Evolutionary conservation across 2,329 filamentous ascomycete species (phyloP), one percentile per base, ranked within the genome.

Genomic region (Cercospora sp.): DNA sequence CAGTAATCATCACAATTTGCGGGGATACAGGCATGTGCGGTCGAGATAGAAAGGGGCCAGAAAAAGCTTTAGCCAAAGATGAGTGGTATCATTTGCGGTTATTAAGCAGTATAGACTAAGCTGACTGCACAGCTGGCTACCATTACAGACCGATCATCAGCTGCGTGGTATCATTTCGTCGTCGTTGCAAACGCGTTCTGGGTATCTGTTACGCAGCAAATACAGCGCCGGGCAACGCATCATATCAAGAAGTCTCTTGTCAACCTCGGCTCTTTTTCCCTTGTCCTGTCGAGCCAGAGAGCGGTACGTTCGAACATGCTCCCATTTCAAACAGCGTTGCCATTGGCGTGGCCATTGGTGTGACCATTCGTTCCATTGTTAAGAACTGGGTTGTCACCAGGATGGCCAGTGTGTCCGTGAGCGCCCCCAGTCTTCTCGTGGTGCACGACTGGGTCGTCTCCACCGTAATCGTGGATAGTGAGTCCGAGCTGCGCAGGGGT

Each of bases 401-500:
- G 61, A 18, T 64, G 61, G 6, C 63, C 63, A 49, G 49, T 61
- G 67, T 67, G 60, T 34, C 73, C 74, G 55, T 72, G 72, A 62
- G 68, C 69, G 59, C 67, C 65, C 28, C 69, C 72, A 49, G 72
- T 74, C 67, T 81, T 81, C 63, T 80, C 74, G 68, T 77, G 74
- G 63, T 74, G 72, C 51, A 73, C 61, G 61, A 75, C 69, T 16
- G 75, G 68, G 58, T 78, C 77, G 69, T 81, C 80, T 63, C 80
- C 79, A 40, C 81, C 79, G 73, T 85, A 85, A 70, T 85, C 83
- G 65, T 79, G 77, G 66, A 85, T 84, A 40, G 78, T 72, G 18
- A 89, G 80, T 6, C 88, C 88, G 12, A 91, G 80, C 13, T 82
- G 79, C 5, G 81, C 79, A 9, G 87, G 85, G 57, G 87, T 84